phyloP scores from a whole-genome alignment of 2,329 filamentous ascomycete genomes.

The Aspergillus sp. region DNA sequence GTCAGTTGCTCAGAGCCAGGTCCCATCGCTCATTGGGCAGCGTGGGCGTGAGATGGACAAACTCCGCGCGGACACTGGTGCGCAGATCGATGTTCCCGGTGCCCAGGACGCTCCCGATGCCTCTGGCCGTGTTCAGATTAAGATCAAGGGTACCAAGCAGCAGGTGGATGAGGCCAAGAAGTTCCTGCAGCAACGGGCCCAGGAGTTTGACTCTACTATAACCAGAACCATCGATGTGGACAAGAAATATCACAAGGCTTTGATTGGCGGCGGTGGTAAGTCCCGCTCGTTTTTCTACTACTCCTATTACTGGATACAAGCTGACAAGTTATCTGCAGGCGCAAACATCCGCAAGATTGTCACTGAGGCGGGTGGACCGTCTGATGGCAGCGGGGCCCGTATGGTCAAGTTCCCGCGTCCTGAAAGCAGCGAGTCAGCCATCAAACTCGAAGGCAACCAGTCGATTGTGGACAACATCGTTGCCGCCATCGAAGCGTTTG shows the following conservation, averaged over 20 bases:
- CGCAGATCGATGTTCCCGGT: conserved; percentile 84
- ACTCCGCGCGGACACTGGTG: conserved; percentile 73
- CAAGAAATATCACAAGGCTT: conserved; percentile 74
- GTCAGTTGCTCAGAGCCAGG: conserved; percentile 79
- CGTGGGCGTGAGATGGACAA: conserved; percentile 87
- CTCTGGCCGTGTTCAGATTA: conserved; percentile 69
- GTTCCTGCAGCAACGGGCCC: conserved; percentile 75
- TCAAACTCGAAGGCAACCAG: too few relatives aligned
- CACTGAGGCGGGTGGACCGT: conserved; percentile 76
- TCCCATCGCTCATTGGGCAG: conserved; percentile 88
- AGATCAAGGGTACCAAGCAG: conserved; percentile 83
- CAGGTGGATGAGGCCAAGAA: conserved; percentile 90
- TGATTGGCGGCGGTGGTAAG: conserved; percentile 85
- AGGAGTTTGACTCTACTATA: conserved; percentile 83
- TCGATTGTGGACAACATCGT: conserved; percentile 77
- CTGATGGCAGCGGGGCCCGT: conserved; percentile 75
- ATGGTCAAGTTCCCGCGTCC: conserved; percentile 92
- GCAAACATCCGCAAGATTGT: conserved; percentile 81
- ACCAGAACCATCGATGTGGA: conserved; percentile 81
- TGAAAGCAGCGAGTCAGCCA: conserved; percentile 56
- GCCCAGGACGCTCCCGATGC: conserved; percentile 60
- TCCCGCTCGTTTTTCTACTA: conserved; percentile 11
- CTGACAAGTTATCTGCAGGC: conserved; percentile 43
- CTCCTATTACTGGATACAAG: conserved; percentile 29
- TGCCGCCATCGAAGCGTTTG: conserved; percentile 69